Conservation (phyloP, 345 rosid species). For the Cochlearia excelsa region DNA sequence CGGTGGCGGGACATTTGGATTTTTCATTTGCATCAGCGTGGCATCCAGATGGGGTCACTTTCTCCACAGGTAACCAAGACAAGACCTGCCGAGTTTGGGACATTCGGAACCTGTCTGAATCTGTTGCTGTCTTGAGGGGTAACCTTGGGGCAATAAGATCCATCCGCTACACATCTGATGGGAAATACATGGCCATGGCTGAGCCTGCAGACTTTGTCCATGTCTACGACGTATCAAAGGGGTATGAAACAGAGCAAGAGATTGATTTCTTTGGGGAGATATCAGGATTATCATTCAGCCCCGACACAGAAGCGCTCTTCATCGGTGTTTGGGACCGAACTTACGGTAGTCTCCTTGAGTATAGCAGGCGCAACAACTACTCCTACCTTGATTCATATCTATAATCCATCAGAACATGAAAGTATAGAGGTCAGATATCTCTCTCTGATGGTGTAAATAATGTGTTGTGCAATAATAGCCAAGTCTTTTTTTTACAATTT, state of each 20-base stretch:
- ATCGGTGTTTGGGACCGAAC: slow-evolving; percentile 82
- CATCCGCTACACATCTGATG: slow-evolving; percentile 66
- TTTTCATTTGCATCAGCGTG: slow-evolving; percentile 83
- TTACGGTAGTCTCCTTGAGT: slow-evolving; percentile 81
- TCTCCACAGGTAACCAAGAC: slow-evolving; percentile 83
- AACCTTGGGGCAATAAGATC: slow-evolving; percentile 75
- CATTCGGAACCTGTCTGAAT: slow-evolving; percentile 51
- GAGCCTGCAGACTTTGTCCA: slow-evolving; percentile 37
- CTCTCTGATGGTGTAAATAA: slow-evolving; percentile 27
- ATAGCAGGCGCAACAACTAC: slow-evolving; percentile 51
- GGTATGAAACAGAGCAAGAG: slow-evolving; percentile 68
- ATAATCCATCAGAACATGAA: neutral
- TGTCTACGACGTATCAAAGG: slow-evolving; percentile 53
- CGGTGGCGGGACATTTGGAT: slow-evolving; percentile 60
- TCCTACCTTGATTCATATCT: slow-evolving; percentile 54
- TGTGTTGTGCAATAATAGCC: slow-evolving; percentile 20
- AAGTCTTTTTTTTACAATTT: neutral
- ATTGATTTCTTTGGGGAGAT: slow-evolving; percentile 81
- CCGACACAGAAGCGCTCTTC: slow-evolving; percentile 41
- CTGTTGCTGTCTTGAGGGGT: slow-evolving; percentile 65
- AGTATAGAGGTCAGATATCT: neutral
- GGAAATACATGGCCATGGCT: slow-evolving; percentile 71
- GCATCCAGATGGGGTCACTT: slow-evolving; percentile 68
- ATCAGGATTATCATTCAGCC: slow-evolving; percentile 56
- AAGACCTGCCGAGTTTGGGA: slow-evolving; percentile 80